Conservation (phyloP, 371 early-diverging fungal species). For the Rhizopus sp. region DNA sequence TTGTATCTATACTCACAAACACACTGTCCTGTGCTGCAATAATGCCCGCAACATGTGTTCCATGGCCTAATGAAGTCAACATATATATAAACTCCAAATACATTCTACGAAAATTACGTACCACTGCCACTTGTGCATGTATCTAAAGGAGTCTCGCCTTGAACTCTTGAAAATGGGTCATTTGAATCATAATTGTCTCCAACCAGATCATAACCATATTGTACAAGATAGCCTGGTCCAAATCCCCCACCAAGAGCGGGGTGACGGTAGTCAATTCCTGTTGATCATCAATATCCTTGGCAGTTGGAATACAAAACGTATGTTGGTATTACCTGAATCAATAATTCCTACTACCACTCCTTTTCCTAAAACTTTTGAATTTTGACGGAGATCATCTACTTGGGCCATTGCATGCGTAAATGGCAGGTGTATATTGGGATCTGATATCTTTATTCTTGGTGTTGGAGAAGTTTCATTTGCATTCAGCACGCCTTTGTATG, state of each 20-base stretch:
- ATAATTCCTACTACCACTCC: slow-evolving; percentile 70
- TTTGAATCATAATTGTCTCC: slow-evolving; percentile 34
- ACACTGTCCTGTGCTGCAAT: slow-evolving; percentile 55
- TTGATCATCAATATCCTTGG: background rate
- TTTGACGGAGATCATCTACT: slow-evolving; percentile 49
- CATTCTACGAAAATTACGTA: background rate
- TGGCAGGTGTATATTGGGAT: slow-evolving; percentile 2
- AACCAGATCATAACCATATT: slow-evolving; percentile 62
- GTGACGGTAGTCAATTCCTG: slow-evolving; percentile 63
- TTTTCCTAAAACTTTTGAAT: slow-evolving; percentile 57
- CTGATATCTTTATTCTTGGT: slow-evolving; percentile 3
- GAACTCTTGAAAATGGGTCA: slow-evolving; percentile 9
- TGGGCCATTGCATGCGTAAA: slow-evolving; percentile 62
- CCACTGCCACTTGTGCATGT: slow-evolving; percentile 23
- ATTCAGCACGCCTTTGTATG: background rate
- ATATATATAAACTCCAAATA: background rate
- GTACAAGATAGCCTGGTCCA: slow-evolving; percentile 58
- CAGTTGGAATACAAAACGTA: background rate
- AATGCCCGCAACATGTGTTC: slow-evolving; percentile 70
- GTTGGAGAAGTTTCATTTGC: background rate
- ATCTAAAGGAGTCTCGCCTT: slow-evolving; percentile 22
- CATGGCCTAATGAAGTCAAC: slow-evolving; percentile 39
- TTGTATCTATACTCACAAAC: slow-evolving; percentile 22
- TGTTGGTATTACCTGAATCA: slow-evolving; percentile 55
- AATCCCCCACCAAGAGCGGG: slow-evolving; percentile 73